These are phyloP conservation scores for Aspergillus nanangensis DNA, from an alignment of 495 filamentous ascomycete species.

Conservation along the genomic window DNA sequence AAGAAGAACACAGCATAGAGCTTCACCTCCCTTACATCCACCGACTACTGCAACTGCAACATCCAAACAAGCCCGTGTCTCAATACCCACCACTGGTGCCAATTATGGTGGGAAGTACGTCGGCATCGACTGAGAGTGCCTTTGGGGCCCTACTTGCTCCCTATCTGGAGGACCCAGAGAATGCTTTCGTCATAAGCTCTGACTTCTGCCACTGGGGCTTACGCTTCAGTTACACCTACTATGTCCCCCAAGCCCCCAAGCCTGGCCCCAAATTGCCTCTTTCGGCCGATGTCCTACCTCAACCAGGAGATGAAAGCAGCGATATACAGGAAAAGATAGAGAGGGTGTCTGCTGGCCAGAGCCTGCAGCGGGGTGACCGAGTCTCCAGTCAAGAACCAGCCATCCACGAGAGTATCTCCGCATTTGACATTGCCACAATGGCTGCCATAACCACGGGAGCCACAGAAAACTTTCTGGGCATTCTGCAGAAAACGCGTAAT, in stretches of 20 bases:
- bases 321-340: slow-evolving; percentile 23
- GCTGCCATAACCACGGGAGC: slow-evolving; percentile 71
- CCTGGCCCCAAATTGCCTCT: slow-evolving; percentile 39
- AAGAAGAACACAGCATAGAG: slow-evolving; percentile 91
- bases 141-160: slow-evolving; percentile 71
- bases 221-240: slow-evolving; percentile 83
- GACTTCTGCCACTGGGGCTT: slow-evolving; percentile 97
- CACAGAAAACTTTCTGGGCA: slow-evolving; percentile 63
- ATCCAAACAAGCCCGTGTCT: slow-evolving; percentile 29
- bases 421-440: slow-evolving; percentile 79
- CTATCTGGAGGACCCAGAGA: slow-evolving; percentile 71
- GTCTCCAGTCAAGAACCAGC: slow-evolving; percentile 41
- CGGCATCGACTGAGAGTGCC: slow-evolving; percentile 56
- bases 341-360: slow-evolving; percentile 31
- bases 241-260: slow-evolving; percentile 49
- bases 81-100: slow-evolving; percentile 75
- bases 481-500: slow-evolving; percentile 70
- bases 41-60: slow-evolving; percentile 57
- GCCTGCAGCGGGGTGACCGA: slow-evolving; percentile 34
- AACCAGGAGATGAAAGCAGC: slow-evolving; percentile 27
- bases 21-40: slow-evolving; percentile 96
- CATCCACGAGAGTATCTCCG: slow-evolving; percentile 81
- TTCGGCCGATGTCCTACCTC: slow-evolving; percentile 34
- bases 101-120: slow-evolving; percentile 81
- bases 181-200: slow-evolving; percentile 81